Percentiles rank a stretch among this genome's conserved stretches.
Conservation (phyloP, 108 stramenopile genomes). For the Epipyxis sp. region DNA sequence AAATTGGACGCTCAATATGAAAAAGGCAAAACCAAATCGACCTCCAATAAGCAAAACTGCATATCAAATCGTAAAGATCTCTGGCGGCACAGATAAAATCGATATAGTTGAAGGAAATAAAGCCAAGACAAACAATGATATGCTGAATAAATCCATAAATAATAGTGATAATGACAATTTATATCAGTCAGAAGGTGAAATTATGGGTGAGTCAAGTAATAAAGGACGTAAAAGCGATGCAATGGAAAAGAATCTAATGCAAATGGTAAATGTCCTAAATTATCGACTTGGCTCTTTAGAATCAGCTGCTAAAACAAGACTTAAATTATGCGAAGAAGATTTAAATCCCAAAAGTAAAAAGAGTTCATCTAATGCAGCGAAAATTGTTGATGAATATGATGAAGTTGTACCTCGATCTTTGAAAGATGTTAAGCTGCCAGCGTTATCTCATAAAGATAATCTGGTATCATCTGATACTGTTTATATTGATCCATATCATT, state of each 20-base stretch:
- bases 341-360: background rate
- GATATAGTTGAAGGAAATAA: too few species aligned
- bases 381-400: constrained; percentile 13
- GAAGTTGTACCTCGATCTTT: constrained; percentile 2
- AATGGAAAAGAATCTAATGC: constrained; percentile 16
- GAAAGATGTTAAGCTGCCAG: background rate
- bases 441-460: background rate
- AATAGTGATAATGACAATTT: too few species aligned
- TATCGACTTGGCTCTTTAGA: background rate
- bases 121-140: too few species aligned
- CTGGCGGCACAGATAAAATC: too few species aligned
- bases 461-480: constrained; percentile 15
- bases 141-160: too few species aligned
- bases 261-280: constrained; percentile 13
- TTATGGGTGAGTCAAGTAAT: background rate
- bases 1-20: too few species aligned
- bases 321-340: constrained; percentile 21
- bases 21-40: too few species aligned
- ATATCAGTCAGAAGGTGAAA: constrained; percentile 29
- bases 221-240: background rate
- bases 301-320: background rate
- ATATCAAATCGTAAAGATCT: too few species aligned
- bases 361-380: background rate
- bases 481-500: constrained; percentile 18
- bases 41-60: too few species aligned